Evolutionary conservation across 768 basidiomycete species (phyloP).

Genomic region (Calocybe cyanea): DNA sequence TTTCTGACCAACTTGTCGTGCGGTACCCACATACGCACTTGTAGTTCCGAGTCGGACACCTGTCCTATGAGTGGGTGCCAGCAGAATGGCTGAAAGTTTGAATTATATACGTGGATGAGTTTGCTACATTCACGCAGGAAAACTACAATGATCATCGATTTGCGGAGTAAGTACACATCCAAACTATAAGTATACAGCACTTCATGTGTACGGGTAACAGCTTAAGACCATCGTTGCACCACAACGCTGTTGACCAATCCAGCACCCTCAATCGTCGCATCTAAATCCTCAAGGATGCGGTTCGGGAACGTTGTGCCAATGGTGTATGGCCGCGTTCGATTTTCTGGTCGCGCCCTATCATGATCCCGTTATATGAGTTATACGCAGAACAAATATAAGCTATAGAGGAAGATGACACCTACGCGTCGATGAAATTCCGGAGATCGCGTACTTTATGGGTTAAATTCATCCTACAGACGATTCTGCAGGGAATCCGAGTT

Average conservation of each 20-base stretch:
- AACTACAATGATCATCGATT: too few relatives aligned
- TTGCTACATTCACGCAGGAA: too few relatives aligned
- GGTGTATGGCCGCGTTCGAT: slow-evolving; percentile 57
- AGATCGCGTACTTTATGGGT: slow-evolving; percentile 87
- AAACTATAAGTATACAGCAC: too few relatives aligned
- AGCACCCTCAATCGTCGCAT: slow-evolving; percentile 66
- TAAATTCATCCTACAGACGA: slow-evolving; percentile 85
- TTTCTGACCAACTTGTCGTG: too few relatives aligned
- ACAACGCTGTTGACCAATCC: slow-evolving; percentile 79
- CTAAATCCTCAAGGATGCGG: slow-evolving; percentile 60
- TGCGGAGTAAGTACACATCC: too few relatives aligned
- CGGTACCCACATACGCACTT: too few relatives aligned
- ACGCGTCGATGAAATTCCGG: slow-evolving; percentile 88
- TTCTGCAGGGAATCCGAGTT: slow-evolving; percentile 33
- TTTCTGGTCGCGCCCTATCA: slow-evolving; percentile 67
- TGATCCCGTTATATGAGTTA: background rate
- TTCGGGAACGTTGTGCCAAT: slow-evolving; percentile 91
- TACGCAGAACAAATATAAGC: background rate
- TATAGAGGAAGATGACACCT: slow-evolving; percentile 28
- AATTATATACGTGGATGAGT: too few relatives aligned
- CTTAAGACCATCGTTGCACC: slow-evolving; percentile 70
- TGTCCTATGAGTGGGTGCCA: too few relatives aligned
- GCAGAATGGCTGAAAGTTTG: too few relatives aligned
- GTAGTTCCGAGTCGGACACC: too few relatives aligned
- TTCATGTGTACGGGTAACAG: too few relatives aligned